Conservation (phyloP, 768 basidiomycete genomes). For the Cystofilobasidium bisporidii region DNA sequence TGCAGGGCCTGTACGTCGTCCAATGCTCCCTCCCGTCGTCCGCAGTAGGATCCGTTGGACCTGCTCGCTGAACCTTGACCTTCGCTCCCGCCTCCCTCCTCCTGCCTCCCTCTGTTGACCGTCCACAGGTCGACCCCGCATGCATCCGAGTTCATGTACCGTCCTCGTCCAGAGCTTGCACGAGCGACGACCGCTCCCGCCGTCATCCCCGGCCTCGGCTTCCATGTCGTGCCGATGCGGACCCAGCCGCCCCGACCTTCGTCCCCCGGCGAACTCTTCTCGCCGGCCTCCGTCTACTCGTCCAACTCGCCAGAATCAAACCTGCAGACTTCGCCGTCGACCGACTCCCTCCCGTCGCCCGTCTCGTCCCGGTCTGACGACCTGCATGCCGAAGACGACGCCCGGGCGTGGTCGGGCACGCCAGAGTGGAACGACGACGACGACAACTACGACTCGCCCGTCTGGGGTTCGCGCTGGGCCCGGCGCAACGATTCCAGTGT, state of each 20-base stretch:
- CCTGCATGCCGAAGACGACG: not conserved
- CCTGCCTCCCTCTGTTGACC: too few species aligned
- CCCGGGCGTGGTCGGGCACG: not conserved
- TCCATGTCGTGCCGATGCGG: not conserved
- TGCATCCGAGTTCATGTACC: conserved; percentile 1
- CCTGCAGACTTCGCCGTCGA: conserved; percentile 1
- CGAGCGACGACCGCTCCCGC: not conserved
- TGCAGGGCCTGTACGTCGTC: not conserved
- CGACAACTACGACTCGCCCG: conserved; percentile 14
- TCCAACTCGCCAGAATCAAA: not conserved
- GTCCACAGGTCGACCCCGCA: not conserved
- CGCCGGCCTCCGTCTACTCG: conserved; percentile 6
- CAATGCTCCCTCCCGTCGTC: not conserved
- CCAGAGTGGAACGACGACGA: conserved; percentile 1
- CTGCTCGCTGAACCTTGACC: not conserved
- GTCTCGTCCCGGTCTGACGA: conserved; percentile 2
- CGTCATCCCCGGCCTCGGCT: conserved; percentile 12
- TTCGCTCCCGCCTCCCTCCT: not conserved
- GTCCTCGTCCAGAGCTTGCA: not conserved
- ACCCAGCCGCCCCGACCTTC: too few species aligned
- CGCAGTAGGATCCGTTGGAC: not conserved
- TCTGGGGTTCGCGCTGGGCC: conserved; percentile 11
- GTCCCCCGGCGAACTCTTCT: too few species aligned
- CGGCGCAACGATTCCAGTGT: conserved; percentile 1
- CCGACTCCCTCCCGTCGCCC: conserved; percentile 9